A percentile compares a stretch with the other conserved stretches of the same genome.
Evolutionary conservation across 2,329 filamentous ascomycete genomes (phyloP).

Genomic region (Cladorrhinum sp.): DNA sequence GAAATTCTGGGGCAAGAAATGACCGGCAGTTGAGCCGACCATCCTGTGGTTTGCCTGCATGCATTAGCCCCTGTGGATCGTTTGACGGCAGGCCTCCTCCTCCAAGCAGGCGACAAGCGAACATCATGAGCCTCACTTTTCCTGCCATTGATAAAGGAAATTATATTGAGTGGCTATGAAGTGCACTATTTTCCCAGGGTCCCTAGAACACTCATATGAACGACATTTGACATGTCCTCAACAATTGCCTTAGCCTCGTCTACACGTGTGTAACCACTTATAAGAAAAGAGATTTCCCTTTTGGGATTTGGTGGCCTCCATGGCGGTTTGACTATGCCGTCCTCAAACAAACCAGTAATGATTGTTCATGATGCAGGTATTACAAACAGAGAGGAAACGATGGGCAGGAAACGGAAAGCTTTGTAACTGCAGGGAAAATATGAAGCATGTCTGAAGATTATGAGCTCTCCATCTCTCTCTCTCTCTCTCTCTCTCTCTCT

Average conservation of each 20-base stretch:
- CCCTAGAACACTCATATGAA: too few species aligned
- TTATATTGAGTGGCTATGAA: background rate
- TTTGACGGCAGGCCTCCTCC: slow-evolving; percentile 8
- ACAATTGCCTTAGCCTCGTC: background rate
- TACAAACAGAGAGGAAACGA: background rate
- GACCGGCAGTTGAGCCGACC: slow-evolving; percentile 3
- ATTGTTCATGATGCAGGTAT: background rate
- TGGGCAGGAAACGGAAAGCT: background rate
- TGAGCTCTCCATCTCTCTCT: too few species aligned
- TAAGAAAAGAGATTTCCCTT: background rate
- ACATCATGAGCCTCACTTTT: background rate
- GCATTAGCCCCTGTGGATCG: slow-evolving; percentile 5
- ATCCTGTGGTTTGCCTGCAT: background rate
- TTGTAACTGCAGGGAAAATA: too few species aligned
- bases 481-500: too few species aligned
- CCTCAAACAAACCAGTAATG: background rate
- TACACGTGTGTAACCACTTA: background rate
- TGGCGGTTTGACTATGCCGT: background rate
- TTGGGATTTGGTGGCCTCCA: slow-evolving; percentile 1
- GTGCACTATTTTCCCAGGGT: background rate
- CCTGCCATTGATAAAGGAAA: background rate
- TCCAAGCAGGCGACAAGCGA: background rate
- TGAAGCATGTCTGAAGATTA: too few species aligned
- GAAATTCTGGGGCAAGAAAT: background rate
- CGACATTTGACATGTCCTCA: too few species aligned